Conservation (phyloP, 176 grass and related monocot species). For the Rhipidocladum racemiflorum region DNA sequence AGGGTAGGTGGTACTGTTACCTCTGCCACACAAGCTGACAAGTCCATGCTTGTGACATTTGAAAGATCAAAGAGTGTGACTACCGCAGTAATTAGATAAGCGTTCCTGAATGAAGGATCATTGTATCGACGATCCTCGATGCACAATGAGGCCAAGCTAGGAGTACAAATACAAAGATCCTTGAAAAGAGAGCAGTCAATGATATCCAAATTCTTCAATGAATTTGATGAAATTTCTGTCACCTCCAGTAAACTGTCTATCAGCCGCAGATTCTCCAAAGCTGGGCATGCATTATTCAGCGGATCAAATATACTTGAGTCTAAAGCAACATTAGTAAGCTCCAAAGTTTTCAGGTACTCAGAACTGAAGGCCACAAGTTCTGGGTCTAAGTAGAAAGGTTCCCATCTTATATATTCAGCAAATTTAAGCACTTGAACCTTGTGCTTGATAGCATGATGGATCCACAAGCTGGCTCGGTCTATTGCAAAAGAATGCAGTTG, state of each 20-base stretch:
- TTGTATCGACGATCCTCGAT: not conserved
- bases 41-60: not conserved
- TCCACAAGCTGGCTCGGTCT: not conserved
- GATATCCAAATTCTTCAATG: not conserved
- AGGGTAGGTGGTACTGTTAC: not conserved
- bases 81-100: not conserved
- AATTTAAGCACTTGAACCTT: slow-evolving; percentile 3
- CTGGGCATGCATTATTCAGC: not conserved
- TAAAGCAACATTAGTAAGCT: not conserved
- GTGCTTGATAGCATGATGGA: not conserved
- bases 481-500: not conserved
- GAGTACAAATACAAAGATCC: not conserved
- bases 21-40: not conserved
- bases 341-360: not conserved
- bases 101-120: not conserved
- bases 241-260: not conserved
- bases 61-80: not conserved
- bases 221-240: not conserved
- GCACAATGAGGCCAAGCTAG: not conserved
- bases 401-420: not conserved
- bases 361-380: not conserved
- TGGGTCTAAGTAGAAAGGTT: not conserved
- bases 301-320: not conserved
- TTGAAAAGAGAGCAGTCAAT: not conserved
- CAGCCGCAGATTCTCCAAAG: not conserved